Conservation (phyloP, 2,329 filamentous ascomycete genomes). For the Colletotrichum higginsianum region DNA sequence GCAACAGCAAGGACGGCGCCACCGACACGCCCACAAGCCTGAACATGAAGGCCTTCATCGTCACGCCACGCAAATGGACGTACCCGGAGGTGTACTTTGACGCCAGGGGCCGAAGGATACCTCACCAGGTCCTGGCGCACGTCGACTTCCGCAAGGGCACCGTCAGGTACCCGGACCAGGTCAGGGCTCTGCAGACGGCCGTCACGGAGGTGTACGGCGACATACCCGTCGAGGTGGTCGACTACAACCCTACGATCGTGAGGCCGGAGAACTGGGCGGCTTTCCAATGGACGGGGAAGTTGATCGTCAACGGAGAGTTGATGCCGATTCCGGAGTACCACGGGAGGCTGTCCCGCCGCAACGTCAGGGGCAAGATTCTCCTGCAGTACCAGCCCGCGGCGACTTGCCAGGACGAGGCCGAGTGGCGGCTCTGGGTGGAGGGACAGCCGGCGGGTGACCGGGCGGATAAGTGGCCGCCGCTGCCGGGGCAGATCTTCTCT, state of each 20-base stretch:
- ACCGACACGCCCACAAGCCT: background rate
- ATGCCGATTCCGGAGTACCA: too few species aligned
- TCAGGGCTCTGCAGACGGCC: background rate
- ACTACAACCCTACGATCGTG: background rate
- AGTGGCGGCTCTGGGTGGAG: constrained; percentile 1
- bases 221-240: background rate
- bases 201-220: background rate
- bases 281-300: background rate
- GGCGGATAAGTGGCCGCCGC: background rate
- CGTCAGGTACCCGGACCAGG: background rate
- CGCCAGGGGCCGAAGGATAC: background rate
- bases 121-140: background rate
- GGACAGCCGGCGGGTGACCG: background rate
- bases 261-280: background rate
- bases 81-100: fast-evolving
- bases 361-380: background rate
- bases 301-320: background rate
- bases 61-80: background rate
- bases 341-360: background rate
- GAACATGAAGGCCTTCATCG: background rate
- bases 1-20: background rate
- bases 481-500: background rate
- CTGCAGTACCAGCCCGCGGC: background rate
- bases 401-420: background rate
- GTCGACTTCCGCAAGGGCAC: background rate